Evolutionary conservation across 2,329 filamentous ascomycete species (phyloP).

Genomic region (Exophiala sp.): DNA sequence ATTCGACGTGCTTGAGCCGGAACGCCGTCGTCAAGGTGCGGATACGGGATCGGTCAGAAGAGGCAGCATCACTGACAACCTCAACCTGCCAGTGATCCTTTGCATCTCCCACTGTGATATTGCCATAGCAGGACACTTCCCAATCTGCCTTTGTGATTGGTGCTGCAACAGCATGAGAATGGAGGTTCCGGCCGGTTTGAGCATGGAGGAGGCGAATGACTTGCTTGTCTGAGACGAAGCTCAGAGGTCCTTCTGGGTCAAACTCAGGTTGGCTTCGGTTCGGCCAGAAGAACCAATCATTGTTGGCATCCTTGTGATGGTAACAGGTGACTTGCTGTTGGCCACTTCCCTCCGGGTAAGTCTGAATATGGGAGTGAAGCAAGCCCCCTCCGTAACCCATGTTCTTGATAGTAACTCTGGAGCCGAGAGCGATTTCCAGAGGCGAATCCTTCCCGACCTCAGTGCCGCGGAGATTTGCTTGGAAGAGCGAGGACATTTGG

Average conservation of each 20-base stretch:
- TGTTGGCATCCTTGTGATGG: slow-evolving; percentile 99
- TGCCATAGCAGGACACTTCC: slow-evolving; percentile 95
- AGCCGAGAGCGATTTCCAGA: slow-evolving; percentile 83
- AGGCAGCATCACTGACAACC: slow-evolving; percentile 82
- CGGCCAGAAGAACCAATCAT: slow-evolving; percentile 99
- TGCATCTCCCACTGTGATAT: slow-evolving; percentile 87
- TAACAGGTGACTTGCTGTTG: slow-evolving; percentile 99
- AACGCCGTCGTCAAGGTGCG: slow-evolving; percentile 91
- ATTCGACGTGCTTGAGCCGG: slow-evolving; percentile 71
- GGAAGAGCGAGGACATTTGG: slow-evolving; percentile 99
- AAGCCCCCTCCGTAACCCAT: slow-evolving; percentile 98
- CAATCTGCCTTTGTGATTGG: slow-evolving; percentile 82
- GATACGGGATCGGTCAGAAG: slow-evolving; percentile 73
- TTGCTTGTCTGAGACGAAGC: slow-evolving; percentile 70
- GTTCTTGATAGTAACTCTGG: slow-evolving; percentile 89
- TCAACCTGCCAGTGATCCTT: slow-evolving; percentile 98
- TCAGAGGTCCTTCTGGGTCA: slow-evolving; percentile 62
- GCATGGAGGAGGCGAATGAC: slow-evolving; percentile 83
- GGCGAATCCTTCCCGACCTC: slow-evolving; percentile 93
- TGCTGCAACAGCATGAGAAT: slow-evolving; percentile 85
- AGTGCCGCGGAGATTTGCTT: slow-evolving; percentile 89
- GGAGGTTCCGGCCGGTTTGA: slow-evolving; percentile 92
- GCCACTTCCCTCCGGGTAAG: slow-evolving; percentile 33
- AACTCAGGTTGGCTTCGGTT: slow-evolving; percentile 73
- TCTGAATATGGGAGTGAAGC: slow-evolving; percentile 34